phyloP scores from a whole-genome alignment of 495 filamentous ascomycete genomes.

The Hapsidospora chrysogenum region DNA sequence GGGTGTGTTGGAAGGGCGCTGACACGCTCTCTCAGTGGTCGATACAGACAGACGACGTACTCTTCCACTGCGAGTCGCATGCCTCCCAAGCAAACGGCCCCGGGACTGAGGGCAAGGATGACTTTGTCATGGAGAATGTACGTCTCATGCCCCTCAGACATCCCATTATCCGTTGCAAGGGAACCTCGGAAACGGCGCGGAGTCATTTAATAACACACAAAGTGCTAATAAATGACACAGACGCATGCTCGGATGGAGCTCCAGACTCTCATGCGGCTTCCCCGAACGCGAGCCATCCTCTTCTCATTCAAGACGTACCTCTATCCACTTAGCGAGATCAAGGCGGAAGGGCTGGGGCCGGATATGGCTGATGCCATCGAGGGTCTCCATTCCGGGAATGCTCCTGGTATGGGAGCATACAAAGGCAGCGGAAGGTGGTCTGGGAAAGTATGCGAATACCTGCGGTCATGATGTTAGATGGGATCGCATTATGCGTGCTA shows the following conservation, averaged over 20 bases:
- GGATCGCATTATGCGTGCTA: no score
- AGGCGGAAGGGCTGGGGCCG: conserved; percentile 47
- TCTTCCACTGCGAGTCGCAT: conserved; percentile 26
- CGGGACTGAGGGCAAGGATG: no score
- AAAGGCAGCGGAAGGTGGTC: conserved; percentile 56
- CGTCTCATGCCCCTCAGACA: no score
- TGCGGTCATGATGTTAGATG: conserved; percentile 33
- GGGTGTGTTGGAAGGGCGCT: background rate
- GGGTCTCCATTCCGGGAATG: conserved; percentile 50
- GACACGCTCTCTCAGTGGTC: conserved; percentile 32
- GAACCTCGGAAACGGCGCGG: background rate
- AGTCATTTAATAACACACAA: background rate
- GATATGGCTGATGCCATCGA: conserved; percentile 56
- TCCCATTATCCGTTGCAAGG: no score
- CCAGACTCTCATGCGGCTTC: conserved; percentile 61
- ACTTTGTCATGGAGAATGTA: no score
- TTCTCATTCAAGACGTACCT: conserved; percentile 73
- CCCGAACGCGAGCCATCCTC: conserved; percentile 44
- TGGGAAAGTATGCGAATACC: conserved; percentile 38
- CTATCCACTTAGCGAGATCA: conserved; percentile 50
- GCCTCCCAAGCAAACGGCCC: conserved; percentile 3
- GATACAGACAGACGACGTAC: conserved; percentile 35
- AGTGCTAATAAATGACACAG: conserved; percentile 10
- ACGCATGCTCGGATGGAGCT: conserved; percentile 51
- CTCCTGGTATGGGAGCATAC: conserved; percentile 49